These are phyloP conservation scores for Fusarium concolor DNA, from an alignment of 2,329 filamentous ascomycete genomes.

Conservation along the genomic window DNA sequence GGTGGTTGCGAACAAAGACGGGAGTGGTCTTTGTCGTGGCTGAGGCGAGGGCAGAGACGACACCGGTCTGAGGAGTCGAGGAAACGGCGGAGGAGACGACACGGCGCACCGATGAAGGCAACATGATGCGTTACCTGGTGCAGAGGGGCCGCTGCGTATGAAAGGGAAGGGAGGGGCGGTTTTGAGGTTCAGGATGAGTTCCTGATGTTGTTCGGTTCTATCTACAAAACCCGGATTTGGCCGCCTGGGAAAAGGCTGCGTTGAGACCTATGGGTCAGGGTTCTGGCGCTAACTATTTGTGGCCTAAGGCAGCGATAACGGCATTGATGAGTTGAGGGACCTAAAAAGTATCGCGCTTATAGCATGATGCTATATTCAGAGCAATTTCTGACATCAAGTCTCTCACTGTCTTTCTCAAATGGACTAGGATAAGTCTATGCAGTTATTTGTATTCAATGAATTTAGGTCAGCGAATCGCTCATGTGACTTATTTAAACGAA, in stretches of 20 bases:
- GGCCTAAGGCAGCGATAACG: conserved; percentile 54
- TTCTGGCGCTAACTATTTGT: conserved; percentile 47
- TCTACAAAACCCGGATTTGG: conserved; percentile 53
- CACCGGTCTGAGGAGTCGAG: conserved; percentile 58
- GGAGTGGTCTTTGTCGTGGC: conserved; percentile 55
- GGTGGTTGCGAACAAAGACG: conserved; percentile 57
- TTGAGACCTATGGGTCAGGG: conserved; percentile 38
- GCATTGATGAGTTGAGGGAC: conserved; percentile 1
- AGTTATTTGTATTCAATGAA: background rate
- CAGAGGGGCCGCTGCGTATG: conserved; percentile 33
- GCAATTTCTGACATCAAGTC: background rate
- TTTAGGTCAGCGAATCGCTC: background rate
- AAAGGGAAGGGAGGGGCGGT: conserved; percentile 32
- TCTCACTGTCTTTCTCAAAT: background rate
- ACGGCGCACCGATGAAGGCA: conserved; percentile 68
- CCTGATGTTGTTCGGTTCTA: conserved; percentile 51
- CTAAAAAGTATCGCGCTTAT: conserved; percentile 1
- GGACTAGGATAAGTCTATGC: too few relatives aligned
- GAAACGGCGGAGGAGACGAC: conserved; percentile 61
- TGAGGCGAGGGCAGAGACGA: conserved; percentile 58
- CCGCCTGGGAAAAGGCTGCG: conserved; percentile 53
- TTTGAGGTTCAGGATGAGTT: conserved; percentile 46
- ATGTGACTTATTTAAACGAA: background rate
- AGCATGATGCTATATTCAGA: background rate
- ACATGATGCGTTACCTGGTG: conserved; percentile 56